phyloP scores from a whole-genome alignment of 371 early-diverging fungal genomes.

The Mucor lusitanicus region DNA sequence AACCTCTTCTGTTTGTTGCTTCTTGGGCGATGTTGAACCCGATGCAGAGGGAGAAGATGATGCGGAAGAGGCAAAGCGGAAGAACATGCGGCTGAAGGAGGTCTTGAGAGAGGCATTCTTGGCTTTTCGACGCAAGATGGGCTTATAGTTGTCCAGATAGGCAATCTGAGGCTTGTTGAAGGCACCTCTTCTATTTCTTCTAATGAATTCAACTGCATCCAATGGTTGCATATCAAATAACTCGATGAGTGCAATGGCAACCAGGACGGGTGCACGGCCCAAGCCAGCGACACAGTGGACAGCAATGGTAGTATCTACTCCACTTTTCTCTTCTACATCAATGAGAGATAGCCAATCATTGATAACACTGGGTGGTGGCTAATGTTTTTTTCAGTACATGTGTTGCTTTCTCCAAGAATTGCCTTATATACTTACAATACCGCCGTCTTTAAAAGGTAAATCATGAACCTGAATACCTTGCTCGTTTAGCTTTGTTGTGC shows the following conservation, averaged over 20 bases:
- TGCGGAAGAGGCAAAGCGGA: constrained; percentile 6
- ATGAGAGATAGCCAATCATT: constrained; percentile 76
- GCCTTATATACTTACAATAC: constrained; percentile 49
- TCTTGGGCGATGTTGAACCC: background rate
- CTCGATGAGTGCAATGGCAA: constrained; percentile 84
- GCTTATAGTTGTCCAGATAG: constrained; percentile 57
- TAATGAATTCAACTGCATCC: constrained; percentile 78
- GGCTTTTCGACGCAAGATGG: constrained; percentile 29
- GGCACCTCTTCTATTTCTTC: constrained; percentile 77
- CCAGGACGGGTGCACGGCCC: constrained; percentile 73
- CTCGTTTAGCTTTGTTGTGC: constrained; percentile 74
- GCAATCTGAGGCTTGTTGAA: constrained; percentile 81
- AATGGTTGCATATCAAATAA: constrained; percentile 77
- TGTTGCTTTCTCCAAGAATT: background rate
- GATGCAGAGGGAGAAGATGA: background rate
- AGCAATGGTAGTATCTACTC: constrained; percentile 64
- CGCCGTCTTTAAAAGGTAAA: constrained; percentile 61
- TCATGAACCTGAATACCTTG: constrained; percentile 39
- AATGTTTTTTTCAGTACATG: background rate
- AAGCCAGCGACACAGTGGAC: constrained; percentile 90
- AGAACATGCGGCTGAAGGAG: constrained; percentile 20
- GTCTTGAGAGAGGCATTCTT: constrained; percentile 15
- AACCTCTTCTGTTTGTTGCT: constrained; percentile 2
- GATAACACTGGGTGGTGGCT: constrained; percentile 70
- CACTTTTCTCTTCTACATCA: constrained; percentile 40